Percentiles rank a stretch among this genome's conserved stretches.
Conservation (phyloP, 768 basidiomycete species). For the Amanita brunnescens region DNA sequence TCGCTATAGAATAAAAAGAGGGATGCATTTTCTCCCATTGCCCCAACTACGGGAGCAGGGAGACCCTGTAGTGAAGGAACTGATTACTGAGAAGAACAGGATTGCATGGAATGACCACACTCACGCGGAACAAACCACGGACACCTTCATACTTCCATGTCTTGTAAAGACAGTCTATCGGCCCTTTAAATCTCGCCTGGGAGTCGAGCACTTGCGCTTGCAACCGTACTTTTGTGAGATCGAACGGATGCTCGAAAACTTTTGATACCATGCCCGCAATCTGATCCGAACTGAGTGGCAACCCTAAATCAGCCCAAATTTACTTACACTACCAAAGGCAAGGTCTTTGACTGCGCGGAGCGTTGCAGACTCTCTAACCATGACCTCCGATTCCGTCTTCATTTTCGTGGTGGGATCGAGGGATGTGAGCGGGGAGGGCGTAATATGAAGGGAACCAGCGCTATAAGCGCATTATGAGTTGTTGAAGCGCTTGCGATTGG, state of each 20-base stretch:
- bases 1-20: slow-evolving; percentile 85
- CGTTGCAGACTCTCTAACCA: slow-evolving; percentile 13
- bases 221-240: slow-evolving; percentile 85
- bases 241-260: slow-evolving; percentile 88
- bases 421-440: neutral
- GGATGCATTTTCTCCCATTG: slow-evolving; percentile 89
- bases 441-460: too few species aligned
- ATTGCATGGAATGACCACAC: slow-evolving; percentile 18
- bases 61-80: slow-evolving; percentile 50
- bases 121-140: slow-evolving; percentile 78
- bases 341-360: slow-evolving; percentile 36
- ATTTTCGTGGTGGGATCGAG: neutral
- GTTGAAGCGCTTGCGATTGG: too few species aligned
- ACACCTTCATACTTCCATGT: slow-evolving; percentile 81
- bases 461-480: too few species aligned
- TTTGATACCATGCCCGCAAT: slow-evolving; percentile 79
- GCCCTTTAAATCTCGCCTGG: slow-evolving; percentile 63
- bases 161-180: slow-evolving; percentile 79
- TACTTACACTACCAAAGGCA: slow-evolving; percentile 38
- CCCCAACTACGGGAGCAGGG: slow-evolving; percentile 88
- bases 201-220: slow-evolving; percentile 82
- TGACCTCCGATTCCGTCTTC: slow-evolving; percentile 11
- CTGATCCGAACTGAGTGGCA: slow-evolving; percentile 23
- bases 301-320: neutral
- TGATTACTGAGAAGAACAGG: neutral